Percentiles rank a stretch among this genome's conserved stretches.
Conservation (phyloP, 768 basidiomycete species). For the Mycena albidolilacea region DNA sequence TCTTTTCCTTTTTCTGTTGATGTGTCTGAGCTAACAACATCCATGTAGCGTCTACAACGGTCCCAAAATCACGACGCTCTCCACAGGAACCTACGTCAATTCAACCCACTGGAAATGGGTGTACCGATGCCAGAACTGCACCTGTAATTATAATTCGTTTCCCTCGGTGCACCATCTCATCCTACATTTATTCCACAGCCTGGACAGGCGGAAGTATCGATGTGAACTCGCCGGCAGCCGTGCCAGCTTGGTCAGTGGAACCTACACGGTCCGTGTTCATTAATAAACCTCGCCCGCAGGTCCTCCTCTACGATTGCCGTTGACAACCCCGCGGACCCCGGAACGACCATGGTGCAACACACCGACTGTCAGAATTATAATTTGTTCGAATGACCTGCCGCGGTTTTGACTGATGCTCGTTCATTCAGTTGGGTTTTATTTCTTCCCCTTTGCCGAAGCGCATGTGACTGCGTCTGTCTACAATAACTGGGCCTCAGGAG, state of each 20-base stretch:
- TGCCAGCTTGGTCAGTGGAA: constrained; percentile 63
- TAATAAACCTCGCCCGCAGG: background rate
- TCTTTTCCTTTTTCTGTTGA: background rate
- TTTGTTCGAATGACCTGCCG: background rate
- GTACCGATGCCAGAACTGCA: constrained; percentile 77
- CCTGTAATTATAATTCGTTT: constrained; percentile 55
- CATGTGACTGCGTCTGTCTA: constrained; percentile 64
- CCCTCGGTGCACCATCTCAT: constrained; percentile 2
- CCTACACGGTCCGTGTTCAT: background rate
- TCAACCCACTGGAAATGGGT: constrained; percentile 79
- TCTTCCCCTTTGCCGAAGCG: constrained; percentile 62
- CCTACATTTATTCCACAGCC: constrained; percentile 48
- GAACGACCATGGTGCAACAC: constrained; percentile 69
- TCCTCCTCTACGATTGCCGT: constrained; percentile 55
- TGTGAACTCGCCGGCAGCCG: constrained; percentile 30
- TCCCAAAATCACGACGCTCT: constrained; percentile 67
- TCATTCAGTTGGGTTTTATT: constrained; percentile 71
- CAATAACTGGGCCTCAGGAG: constrained; percentile 64
- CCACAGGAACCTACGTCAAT: constrained; percentile 62
- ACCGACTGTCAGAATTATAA: constrained; percentile 63
- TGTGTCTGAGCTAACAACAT: background rate
- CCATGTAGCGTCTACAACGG: constrained; percentile 59
- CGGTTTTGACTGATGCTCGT: background rate
- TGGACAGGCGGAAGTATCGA: constrained; percentile 58
- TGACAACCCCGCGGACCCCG: constrained; percentile 64